A percentile compares a stretch with the other conserved stretches of the same genome.
phyloP scores from a whole-genome alignment of 352 stramenopile genomes.

The Phytophthora pluvialis region DNA sequence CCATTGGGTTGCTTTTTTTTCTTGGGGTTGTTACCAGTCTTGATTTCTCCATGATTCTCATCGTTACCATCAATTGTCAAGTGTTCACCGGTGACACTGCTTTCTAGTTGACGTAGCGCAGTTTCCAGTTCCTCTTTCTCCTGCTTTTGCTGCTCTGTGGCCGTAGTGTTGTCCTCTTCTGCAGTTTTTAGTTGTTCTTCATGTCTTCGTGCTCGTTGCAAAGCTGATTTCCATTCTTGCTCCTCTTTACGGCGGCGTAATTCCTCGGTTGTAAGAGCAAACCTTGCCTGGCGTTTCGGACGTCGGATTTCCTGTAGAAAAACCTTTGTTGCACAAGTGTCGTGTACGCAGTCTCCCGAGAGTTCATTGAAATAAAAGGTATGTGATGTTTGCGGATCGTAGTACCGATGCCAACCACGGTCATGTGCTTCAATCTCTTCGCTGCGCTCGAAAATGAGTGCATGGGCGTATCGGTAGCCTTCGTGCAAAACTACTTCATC shows the following conservation, averaged over 20 bases:
- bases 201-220: constrained; percentile 52
- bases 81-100: constrained; percentile 63
- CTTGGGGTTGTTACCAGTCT: constrained; percentile 15
- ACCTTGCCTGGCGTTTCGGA: constrained; percentile 31
- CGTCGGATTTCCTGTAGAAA: constrained; percentile 53
- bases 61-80: constrained; percentile 35
- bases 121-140: constrained; percentile 48
- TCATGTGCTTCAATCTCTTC: constrained; percentile 67
- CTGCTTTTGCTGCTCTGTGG: constrained; percentile 29
- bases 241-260: constrained; percentile 61
- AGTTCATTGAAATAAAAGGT: constrained; percentile 75
- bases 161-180: constrained; percentile 21
- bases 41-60: constrained; percentile 15
- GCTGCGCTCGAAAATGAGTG: constrained; percentile 55
- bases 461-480: constrained; percentile 59
- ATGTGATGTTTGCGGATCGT: constrained; percentile 57
- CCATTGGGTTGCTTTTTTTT: constrained; percentile 10
- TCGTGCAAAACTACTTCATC: constrained; percentile 55
- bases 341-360: constrained; percentile 69
- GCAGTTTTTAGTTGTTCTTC: constrained; percentile 44
- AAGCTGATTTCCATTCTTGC: constrained; percentile 66
- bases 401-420: constrained; percentile 64
- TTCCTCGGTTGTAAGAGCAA: constrained; percentile 49
- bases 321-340: constrained; percentile 44
- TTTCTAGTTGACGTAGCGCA: constrained; percentile 53